Conservation (phyloP, 805 yeast species). For the Metschnikowia kunwiensis region DNA sequence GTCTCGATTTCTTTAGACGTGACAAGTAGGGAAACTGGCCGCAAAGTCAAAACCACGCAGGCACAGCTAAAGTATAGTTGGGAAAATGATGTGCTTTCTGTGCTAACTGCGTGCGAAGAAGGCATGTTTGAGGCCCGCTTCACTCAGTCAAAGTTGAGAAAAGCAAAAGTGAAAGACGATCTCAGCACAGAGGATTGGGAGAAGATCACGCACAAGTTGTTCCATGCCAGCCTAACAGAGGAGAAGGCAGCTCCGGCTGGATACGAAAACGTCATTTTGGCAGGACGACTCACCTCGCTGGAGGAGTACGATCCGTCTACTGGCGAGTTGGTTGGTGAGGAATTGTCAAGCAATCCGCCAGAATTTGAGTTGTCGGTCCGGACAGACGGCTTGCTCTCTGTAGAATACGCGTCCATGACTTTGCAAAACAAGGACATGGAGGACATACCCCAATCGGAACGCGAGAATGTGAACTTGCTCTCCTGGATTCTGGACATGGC, state of each 20-base stretch:
- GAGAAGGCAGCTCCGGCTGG: conserved; percentile 9
- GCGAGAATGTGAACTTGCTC: conserved; percentile 14
- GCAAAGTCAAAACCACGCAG: conserved; percentile 8
- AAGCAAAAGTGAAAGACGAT: conserved; percentile 11
- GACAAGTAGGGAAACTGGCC: conserved; percentile 3
- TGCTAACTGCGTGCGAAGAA: conserved; percentile 19
- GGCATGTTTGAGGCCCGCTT: conserved; percentile 15
- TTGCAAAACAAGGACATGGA: conserved; percentile 11
- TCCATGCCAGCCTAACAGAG: conserved; percentile 11
- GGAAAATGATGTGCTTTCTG: neutral
- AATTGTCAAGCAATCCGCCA: conserved; percentile 13
- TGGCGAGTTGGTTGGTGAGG: conserved; percentile 25
- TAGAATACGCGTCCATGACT: conserved; percentile 13
- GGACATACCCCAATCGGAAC: conserved; percentile 3
- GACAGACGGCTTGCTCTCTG: conserved; percentile 12
- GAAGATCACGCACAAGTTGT: conserved; percentile 16
- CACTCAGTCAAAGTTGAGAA: conserved; percentile 7
- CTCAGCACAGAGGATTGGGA: conserved; percentile 20
- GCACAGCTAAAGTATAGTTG: conserved; percentile 10
- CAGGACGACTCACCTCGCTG: conserved; percentile 25
- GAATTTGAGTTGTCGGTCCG: conserved; percentile 12
- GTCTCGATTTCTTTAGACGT: conserved; percentile 11
- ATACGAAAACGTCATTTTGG: conserved; percentile 13
- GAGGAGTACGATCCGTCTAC: conserved; percentile 23
- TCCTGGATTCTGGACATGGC: conserved; percentile 15